Evolutionary conservation across 2,329 filamentous ascomycete species (phyloP).

Genomic region (Huntiella decipiens): DNA sequence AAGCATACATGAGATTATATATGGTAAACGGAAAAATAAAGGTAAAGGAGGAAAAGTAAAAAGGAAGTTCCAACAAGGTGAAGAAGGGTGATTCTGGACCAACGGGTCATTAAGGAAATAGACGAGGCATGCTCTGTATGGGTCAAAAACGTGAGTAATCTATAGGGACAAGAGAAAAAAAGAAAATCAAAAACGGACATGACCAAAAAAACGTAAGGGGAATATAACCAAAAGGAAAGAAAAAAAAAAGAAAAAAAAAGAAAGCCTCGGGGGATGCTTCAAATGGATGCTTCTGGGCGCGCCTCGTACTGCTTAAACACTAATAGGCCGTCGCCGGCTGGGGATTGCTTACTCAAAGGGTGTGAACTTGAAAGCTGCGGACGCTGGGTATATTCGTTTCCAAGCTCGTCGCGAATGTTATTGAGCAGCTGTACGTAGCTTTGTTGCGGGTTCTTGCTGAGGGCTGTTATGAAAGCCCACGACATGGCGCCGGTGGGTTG

Average conservation of each 20-base stretch:
- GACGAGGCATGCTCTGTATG: not conserved
- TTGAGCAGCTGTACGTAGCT: constrained; percentile 95
- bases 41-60: not conserved
- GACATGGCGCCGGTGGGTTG: constrained; percentile 96
- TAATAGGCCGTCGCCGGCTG: too few species aligned
- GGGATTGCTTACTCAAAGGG: constrained; percentile 55
- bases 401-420: constrained; percentile 82
- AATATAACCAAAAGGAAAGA: not conserved
- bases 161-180: not conserved
- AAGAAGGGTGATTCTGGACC: not conserved
- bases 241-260: not conserved
- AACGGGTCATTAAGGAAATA: not conserved
- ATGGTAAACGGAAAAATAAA: not conserved
- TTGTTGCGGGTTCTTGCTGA: constrained; percentile 95
- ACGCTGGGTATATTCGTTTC: constrained; percentile 79
- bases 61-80: not conserved
- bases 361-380: constrained; percentile 95
- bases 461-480: constrained; percentile 81
- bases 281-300: constrained; percentile 1
- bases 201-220: not conserved
- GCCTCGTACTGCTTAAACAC: too few species aligned
- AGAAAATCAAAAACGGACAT: not conserved
- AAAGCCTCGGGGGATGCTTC: not conserved
- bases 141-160: not conserved
- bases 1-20: too few species aligned